Base-by-base conservation (phyloP, 2,329 filamentous ascomycete genomes). In the Phaeosphaeriaceae sp. region DNA sequence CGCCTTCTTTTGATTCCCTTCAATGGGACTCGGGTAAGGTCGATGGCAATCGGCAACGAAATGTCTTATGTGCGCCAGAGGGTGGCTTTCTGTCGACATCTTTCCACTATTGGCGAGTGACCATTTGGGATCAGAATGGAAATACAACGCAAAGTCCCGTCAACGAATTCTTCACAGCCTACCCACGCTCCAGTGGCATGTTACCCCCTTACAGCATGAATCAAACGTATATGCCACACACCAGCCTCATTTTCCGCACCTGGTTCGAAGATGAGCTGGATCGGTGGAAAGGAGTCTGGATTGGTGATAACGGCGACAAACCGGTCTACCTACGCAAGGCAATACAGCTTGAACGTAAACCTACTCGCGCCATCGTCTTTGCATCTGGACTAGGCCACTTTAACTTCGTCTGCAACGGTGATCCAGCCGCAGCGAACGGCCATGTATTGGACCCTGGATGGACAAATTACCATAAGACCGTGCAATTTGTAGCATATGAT, bases 401-500 rank as follows among this genome's bases (percentile, higher is more conserved):
- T 62, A 75, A 74, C 38, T 70, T 76, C 15, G 58, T 61, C 1
- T 63, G 68, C 37, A 76, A 76, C 42, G 71, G 74, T 40, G 49
- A 55, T 20, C 48, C 67, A 1, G 64, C 69, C 1, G 73, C 72
- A 5, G 54, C 64, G 7, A 74, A 76, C 47, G 50, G 57, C 1
- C 59, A 60, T 44, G 54, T 54, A 2, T 45, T 58, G 2, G 59
- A 58, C 33, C 73, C 73, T 4, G 74, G 74, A 15, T 76, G 73
- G 74, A 74, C 68, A 3, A 73, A 75, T 40, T 76, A 76, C 48
- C 72, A 75, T 50, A 59, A 65, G 37, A 75, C 70, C 3, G 72
- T 76, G 1, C 76, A 78, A 8, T 78, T 74, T 37, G 74, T 76
- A 1, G 73, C 68, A 2, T 77, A 78, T 50, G 76, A 79, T 46